Evolutionary conservation across 371 early-diverging fungal genomes (phyloP).

Genomic region (Apophysomyces sp.): DNA sequence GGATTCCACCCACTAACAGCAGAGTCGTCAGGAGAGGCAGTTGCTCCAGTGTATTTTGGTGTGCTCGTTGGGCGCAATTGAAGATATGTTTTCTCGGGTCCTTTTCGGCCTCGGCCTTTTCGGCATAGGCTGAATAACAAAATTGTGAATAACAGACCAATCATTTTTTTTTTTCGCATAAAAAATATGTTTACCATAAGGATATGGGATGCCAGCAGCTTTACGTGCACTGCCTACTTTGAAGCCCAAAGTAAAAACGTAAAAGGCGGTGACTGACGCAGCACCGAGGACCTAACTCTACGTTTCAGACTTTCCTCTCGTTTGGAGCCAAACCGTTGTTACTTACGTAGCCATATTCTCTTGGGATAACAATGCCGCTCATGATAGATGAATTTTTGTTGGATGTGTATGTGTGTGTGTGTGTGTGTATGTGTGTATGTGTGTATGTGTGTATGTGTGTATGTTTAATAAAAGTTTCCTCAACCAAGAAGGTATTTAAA

Average conservation of each 20-base stretch:
- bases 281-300: conserved; percentile 13
- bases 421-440: no score
- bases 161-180: no score
- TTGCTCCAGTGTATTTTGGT: conserved; percentile 51
- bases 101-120: conserved; percentile 55
- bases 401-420: no score
- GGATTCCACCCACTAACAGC: conserved; percentile 48
- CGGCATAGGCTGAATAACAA: conserved; percentile 51
- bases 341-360: conserved; percentile 45
- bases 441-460: no score
- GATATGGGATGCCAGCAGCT: conserved; percentile 60
- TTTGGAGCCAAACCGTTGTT: not conserved
- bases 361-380: conserved; percentile 30
- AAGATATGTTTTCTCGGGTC: conserved; percentile 59
- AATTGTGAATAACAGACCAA: not conserved
- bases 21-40: conserved; percentile 34
- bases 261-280: not conserved
- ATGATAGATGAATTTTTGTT: conserved; percentile 7
- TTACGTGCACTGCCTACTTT: conserved; percentile 37
- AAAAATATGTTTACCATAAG: conserved; percentile 38
- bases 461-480: no score
- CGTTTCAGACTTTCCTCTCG: not conserved
- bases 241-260: not conserved
- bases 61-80: conserved; percentile 72
- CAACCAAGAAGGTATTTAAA: no score